Evolutionary conservation across 1,139 yeast species (phyloP), one percentile per base, ranked within the genome.

Genomic region (Protomyces arabidopsidicola): DNA sequence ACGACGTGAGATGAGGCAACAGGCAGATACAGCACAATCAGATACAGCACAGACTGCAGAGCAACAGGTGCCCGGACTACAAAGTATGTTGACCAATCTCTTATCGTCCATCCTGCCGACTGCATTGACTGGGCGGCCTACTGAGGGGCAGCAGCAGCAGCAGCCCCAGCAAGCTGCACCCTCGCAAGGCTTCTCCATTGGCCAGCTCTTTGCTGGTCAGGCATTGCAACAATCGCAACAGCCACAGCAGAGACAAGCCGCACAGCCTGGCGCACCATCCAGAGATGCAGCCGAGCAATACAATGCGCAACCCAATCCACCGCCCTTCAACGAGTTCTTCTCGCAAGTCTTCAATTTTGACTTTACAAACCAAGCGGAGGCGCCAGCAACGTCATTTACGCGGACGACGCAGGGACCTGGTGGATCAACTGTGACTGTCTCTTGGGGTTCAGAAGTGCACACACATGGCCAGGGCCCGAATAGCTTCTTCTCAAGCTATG

Each of bases 311-410:
- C 24, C 55, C 2, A 27, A 50, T 10, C 62, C 62, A 12, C 52
- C 53, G n/a, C 62, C 62, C 9, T 51, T 52, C 52, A 51, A 58
- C 20, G 62, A 58, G 12, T 58, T 58, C 36, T 58, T 58, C 45
- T 39, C 62, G 4, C 56, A 52, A 31, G 20, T 58, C 52, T 58
- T 58, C 48, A 42, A 18, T 12, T 38, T 38, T 38, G 42, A 27
- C 31, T 27, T 27, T 27, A 27, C 31, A 27, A 27, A 27, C 31
- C 42, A 36, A 36, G 14, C 42, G 42, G 42, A 36, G 4, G 9
- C 16, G 16, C 16, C 42, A 36, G 2, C 42, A 36, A 36, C 16
- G 9, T 36, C 42, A 36, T 36, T 36, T 14, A 14, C 42, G 42
- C 16, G 42, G 42, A 36, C 16, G 4, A 9, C 42, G 16, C 31